phyloP scores from a whole-genome alignment of 2,329 filamentous ascomycete species.

The Fusarium anthophilum region DNA sequence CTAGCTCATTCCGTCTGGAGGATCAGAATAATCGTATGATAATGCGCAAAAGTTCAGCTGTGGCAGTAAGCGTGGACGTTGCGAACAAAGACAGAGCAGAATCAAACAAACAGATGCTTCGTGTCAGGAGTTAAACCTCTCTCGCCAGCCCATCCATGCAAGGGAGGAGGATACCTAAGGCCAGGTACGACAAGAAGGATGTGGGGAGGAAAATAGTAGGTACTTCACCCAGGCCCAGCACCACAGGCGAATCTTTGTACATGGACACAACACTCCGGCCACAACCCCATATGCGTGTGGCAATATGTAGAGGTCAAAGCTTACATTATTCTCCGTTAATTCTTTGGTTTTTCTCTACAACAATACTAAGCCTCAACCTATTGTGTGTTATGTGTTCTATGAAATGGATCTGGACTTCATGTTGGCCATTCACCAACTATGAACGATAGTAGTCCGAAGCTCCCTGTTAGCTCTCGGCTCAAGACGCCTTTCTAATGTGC shows the following conservation, averaged over 20 bases:
- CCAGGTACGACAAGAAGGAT: slow-evolving; percentile 15
- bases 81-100: slow-evolving; percentile 10
- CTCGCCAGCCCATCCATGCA: slow-evolving; percentile 26
- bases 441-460: background rate
- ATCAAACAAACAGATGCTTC: slow-evolving; percentile 18
- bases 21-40: slow-evolving; percentile 7
- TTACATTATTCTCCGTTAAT: background rate
- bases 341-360: background rate
- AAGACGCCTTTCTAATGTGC: background rate
- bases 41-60: background rate
- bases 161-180: slow-evolving; percentile 21
- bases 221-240: background rate
- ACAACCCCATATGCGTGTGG: background rate
- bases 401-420: background rate
- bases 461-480: background rate
- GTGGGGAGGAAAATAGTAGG: slow-evolving; percentile 19
- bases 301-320: background rate
- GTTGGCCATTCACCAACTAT: background rate
- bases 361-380: background rate
- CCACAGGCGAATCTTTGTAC: slow-evolving; percentile 1
- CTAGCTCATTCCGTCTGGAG: slow-evolving; percentile 35
- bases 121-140: slow-evolving; percentile 31
- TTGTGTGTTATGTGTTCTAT: background rate
- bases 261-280: background rate
- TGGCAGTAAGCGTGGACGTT: background rate